Conservation (phyloP, 2,329 filamentous ascomycete species). For the Ascochyta lentis region DNA sequence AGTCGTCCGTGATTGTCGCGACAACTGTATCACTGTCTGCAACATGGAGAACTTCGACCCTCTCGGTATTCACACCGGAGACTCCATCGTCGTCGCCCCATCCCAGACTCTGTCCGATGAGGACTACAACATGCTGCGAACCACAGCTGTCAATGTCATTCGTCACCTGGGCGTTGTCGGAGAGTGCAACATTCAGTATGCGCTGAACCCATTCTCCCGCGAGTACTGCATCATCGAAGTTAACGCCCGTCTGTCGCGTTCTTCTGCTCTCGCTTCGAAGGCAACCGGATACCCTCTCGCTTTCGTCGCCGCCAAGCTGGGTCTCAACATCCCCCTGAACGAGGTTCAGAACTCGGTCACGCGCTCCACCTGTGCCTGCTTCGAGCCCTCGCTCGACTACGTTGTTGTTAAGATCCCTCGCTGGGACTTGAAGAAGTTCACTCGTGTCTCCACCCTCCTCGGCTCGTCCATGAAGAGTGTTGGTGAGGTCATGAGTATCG, state of each 20-base stretch:
- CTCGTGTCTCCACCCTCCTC: slow-evolving; percentile 90
- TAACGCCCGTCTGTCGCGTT: slow-evolving; percentile 93
- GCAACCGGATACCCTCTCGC: slow-evolving; percentile 95
- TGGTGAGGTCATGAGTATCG: slow-evolving; percentile 98
- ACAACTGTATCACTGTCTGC: slow-evolving; percentile 99
- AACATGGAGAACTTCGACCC: slow-evolving; percentile 99
- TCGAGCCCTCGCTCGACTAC: slow-evolving; percentile 97
- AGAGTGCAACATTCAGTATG: slow-evolving; percentile 99
- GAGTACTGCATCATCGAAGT: slow-evolving; percentile 99
- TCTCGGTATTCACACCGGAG: slow-evolving; percentile 95
- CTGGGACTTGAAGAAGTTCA: slow-evolving; percentile 99
- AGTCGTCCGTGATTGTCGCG: slow-evolving; percentile 90
- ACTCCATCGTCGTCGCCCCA: slow-evolving; percentile 96
- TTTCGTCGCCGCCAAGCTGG: slow-evolving; percentile 96
- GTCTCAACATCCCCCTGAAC: slow-evolving; percentile 91
- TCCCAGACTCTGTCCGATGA: slow-evolving; percentile 97
- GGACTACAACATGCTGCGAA: slow-evolving; percentile 99
- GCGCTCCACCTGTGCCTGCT: slow-evolving; percentile 94
- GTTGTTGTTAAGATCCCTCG: slow-evolving; percentile 98
- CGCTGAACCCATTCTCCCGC: slow-evolving; percentile 89
- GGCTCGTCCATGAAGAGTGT: slow-evolving; percentile 99
- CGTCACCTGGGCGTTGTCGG: slow-evolving; percentile 96
- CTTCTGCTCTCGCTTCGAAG: slow-evolving; percentile 94
- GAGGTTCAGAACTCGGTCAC: slow-evolving; percentile 97
- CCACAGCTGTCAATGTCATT: slow-evolving; percentile 95